Evolutionary conservation across 805 yeast genomes (phyloP).

Genomic region (Kazachstania martiniae): DNA sequence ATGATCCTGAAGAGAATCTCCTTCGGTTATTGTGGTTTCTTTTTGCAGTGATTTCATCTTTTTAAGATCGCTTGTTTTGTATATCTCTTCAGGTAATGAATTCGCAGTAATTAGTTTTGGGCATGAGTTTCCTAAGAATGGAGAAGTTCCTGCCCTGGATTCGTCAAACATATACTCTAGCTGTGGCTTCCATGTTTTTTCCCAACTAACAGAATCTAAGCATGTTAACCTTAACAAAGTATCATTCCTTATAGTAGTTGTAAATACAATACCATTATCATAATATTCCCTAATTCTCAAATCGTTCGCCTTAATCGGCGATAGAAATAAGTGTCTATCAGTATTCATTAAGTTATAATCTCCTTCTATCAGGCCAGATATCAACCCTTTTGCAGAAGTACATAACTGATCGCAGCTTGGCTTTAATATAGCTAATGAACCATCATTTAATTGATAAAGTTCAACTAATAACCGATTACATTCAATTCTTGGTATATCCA

Average conservation of each 20-base stretch:
- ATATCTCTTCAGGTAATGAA: no score
- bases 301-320: conserved; percentile 16
- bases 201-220: conserved; percentile 19
- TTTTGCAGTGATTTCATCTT: no score
- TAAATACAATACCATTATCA: conserved; percentile 9
- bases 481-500: conserved; percentile 11
- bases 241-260: conserved; percentile 16
- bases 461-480: conserved; percentile 15
- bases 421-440: conserved; percentile 20
- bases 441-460: conserved; percentile 16
- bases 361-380: conserved; percentile 8
- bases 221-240: conserved; percentile 12
- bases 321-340: conserved; percentile 22
- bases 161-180: conserved; percentile 7
- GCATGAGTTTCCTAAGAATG: no score
- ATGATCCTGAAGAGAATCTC: no score
- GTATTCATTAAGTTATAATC: conserved; percentile 9
- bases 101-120: no score
- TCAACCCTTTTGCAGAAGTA: conserved; percentile 4
- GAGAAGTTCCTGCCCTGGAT: no score
- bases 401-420: conserved; percentile 15
- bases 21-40: no score
- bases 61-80: neutral
- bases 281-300: conserved; percentile 8
- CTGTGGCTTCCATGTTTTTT: conserved; percentile 15